Conservation (phyloP, 2,329 filamentous ascomycete species). For the Penicillium sp. region DNA sequence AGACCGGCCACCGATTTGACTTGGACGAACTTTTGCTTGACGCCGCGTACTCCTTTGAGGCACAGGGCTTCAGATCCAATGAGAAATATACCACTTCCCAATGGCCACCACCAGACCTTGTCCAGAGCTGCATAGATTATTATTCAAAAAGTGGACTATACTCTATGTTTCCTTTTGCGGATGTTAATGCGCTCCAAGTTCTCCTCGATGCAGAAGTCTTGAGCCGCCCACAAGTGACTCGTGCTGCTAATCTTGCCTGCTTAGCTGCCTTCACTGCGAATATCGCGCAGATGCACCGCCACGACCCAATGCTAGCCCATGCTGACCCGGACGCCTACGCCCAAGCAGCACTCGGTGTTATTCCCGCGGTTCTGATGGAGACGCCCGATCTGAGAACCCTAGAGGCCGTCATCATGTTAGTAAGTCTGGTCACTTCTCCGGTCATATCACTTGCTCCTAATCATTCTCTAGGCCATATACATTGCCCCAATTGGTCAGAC, state of each 20-base stretch:
- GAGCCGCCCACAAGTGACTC: conserved; percentile 6
- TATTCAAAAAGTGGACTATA: conserved; percentile 21
- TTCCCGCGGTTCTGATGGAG: conserved; percentile 24
- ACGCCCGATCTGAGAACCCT: conserved; percentile 15
- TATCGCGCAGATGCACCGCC: conserved; percentile 24
- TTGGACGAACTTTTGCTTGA: conserved; percentile 21
- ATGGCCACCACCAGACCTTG: conserved; percentile 18
- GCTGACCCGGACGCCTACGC: conserved; percentile 24
- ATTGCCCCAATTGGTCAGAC: conserved; percentile 24
- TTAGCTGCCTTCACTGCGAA: conserved; percentile 25
- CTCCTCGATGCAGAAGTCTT: conserved; percentile 17
- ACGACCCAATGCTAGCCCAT: conserved; percentile 18
- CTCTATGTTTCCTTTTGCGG: conserved; percentile 25
- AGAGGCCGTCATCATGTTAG: conserved; percentile 21
- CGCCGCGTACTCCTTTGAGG: conserved; percentile 11
- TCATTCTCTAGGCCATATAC: conserved; percentile 12
- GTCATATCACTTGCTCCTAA: neutral
- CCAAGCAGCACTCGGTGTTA: conserved; percentile 19
- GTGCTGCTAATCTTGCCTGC: conserved; percentile 17
- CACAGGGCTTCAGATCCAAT: conserved; percentile 1
- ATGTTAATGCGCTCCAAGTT: conserved; percentile 13
- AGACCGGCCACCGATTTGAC: conserved; percentile 18
- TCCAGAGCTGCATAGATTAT: conserved; percentile 20
- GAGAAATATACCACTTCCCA: conserved; percentile 10
- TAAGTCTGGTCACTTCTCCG: conserved; percentile 7